Evolutionary conservation across 148 eudicot species (phyloP), one percentile per base, ranked within the genome.

Genomic region (Amaranthus cruentus): DNA sequence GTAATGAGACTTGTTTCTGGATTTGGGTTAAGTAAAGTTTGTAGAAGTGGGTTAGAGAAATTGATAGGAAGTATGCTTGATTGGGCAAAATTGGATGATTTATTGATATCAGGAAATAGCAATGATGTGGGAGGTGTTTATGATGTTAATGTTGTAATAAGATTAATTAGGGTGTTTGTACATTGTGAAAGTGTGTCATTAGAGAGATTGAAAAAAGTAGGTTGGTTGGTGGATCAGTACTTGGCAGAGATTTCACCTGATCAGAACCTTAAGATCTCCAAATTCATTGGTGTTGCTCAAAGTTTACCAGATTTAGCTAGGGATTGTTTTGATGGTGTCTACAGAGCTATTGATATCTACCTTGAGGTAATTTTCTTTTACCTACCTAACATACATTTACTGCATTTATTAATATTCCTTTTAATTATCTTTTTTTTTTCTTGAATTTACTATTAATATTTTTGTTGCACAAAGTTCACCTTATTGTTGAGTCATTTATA

Each of bases 331-430:
- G 98, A 92, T 86, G 89, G 88, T 15, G 90, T 90, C 62, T 88
- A 88, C 75, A 88, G 88, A 80, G 98, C 98, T 15, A 82, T 92
- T 85, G 96, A 92, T 75, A 90, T 88, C 84, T 92, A 85, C 82
- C 91, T 92, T 80, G 83, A 92, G 98, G 98, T 92, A 48, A 82
- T 58, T 68, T 47, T 61, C 48, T 14, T 38, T 67, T 66, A 14
- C 61, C 62, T 72, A n/a, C 76, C 7, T 48, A 38, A 53, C 18
- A 18, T 18, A 18, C 18, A 18, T 18, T 18, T 18, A 18, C 18
- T 18, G 9, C 9, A 43, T 47, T 38, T 70, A 46, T 57, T 3
- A 57, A 57, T 57, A 57, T 15, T 57, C 46, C 47, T 8, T 62
- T 38, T 18, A 18, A 18, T 18, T 18, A 18, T 18, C 18, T 18